Evolutionary conservation across 2,329 filamentous ascomycete species (phyloP), one percentile per base, ranked within the genome.

Genomic region (Blastomyces gilchristii): DNA sequence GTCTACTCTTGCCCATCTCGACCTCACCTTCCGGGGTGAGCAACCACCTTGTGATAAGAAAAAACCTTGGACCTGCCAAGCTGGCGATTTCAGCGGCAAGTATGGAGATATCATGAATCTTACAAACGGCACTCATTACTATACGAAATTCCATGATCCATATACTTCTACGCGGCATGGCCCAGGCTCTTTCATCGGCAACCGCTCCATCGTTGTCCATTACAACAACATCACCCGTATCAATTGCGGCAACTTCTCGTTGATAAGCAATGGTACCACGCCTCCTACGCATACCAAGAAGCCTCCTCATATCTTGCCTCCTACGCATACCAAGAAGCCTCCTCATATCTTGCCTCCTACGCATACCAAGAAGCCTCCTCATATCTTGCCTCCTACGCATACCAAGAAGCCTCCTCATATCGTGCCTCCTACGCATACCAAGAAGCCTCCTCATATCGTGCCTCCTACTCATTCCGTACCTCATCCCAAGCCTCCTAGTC

Each of bases 61-160:
- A 11, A 71, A 77, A 7, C 86, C 86, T 8, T 75, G 82, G 65
- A 85, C 83, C 11, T 94, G 89, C 78, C 85, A 93, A 75, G 84
- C 89, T 12, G 89, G 90, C 67, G 89, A 93, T 72, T 79, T 91
- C 63, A 83, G 84, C 68, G 89, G 89, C 71, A 93, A 93, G 78
- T 79, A 87, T 69, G 88, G 88, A 65, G 80, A 80, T 65, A 82
- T 89, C 69, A 78, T 74, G 34, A 72, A 74, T 37, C 86, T 81
- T 70, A 71, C 56, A 7, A 63, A 64, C 47, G 64, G 65, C 41
- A 60, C 69, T 53, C 61, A 62, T 31, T 78, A 73, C 67, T 68
- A 68, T 22, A 65, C 66, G 49, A 65, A 66, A 56, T 80, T 82
- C 66, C 68, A 72, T 49, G 83, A 85, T 65, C 69, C 72, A 47